phyloP scores from a whole-genome alignment of 2,329 filamentous ascomycete genomes.

The Blastomyces emzantsi region DNA sequence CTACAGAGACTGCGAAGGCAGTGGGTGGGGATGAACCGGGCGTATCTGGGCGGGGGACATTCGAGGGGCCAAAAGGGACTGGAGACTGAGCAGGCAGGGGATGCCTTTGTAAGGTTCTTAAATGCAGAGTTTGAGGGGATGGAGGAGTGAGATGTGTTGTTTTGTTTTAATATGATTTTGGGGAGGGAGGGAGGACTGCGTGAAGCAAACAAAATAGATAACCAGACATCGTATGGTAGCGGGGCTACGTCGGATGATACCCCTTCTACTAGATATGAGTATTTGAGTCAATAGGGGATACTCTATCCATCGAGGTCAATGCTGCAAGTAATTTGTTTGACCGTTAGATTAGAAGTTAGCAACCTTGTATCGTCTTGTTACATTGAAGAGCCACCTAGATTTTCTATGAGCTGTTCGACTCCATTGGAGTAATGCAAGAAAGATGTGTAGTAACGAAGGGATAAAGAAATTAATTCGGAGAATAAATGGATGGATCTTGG shows the following conservation, averaged over 20 bases:
- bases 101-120: constrained; percentile 40
- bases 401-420: neutral
- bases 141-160: neutral
- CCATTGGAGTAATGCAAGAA: neutral
- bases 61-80: constrained; percentile 28
- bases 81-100: constrained; percentile 28
- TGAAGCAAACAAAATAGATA: neutral
- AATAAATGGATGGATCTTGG: neutral
- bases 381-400: neutral
- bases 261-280: neutral
- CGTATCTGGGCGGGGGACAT: constrained; percentile 31
- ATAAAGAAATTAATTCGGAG: neutral
- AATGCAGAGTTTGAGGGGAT: constrained; percentile 35
- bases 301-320: neutral
- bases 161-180: neutral
- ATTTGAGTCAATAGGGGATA: neutral
- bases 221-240: neutral
- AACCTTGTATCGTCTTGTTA: neutral
- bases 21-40: constrained; percentile 40
- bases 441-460: neutral
- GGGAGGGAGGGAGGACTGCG: neutral
- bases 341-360: neutral
- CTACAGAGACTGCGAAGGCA: constrained; percentile 38
- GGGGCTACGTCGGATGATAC: neutral
- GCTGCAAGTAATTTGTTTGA: neutral